A percentile compares a stretch with the other conserved stretches of the same genome.
Conservation (phyloP, 2,329 filamentous ascomycete species). For the Apiospora marii region DNA sequence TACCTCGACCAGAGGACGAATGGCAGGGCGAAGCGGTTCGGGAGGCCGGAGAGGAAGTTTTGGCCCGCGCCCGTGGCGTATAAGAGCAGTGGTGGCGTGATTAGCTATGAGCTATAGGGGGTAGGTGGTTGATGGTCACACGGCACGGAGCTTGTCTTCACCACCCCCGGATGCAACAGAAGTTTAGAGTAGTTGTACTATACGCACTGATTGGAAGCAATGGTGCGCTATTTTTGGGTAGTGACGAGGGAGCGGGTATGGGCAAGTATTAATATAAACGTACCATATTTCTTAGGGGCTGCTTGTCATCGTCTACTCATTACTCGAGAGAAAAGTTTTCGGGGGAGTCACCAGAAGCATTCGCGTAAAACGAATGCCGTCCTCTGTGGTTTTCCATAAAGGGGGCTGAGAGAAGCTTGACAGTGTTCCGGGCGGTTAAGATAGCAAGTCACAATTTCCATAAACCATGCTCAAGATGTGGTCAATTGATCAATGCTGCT, state of each 20-base stretch:
- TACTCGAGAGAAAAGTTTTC: too few relatives aligned
- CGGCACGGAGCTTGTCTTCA: not conserved
- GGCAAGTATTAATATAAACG: not conserved
- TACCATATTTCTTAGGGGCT: not conserved
- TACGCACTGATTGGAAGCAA: not conserved
- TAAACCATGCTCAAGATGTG: not conserved
- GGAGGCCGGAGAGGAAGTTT: not conserved
- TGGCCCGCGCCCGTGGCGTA: not conserved
- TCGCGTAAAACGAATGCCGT: not conserved
- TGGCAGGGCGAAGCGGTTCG: too few relatives aligned
- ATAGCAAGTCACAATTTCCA: not conserved
- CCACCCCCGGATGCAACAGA: not conserved
- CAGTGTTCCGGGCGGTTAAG: not conserved
- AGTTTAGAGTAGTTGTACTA: not conserved
- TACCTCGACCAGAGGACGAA: not conserved
- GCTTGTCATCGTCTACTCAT: too few relatives aligned
- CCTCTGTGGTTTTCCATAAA: not conserved
- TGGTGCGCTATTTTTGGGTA: not conserved
- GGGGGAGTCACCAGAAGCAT: too few relatives aligned
- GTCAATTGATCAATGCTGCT: constrained; percentile 3
- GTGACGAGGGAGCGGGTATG: not conserved
- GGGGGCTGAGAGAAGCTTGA: not conserved
- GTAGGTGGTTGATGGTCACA: not conserved
- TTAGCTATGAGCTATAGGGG: not conserved
- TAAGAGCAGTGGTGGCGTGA: too few relatives aligned